Percentiles rank a stretch among this genome's conserved stretches.
phyloP scores from a whole-genome alignment of 2,329 filamentous ascomycete genomes.

The Pseudocercospora cruenta region DNA sequence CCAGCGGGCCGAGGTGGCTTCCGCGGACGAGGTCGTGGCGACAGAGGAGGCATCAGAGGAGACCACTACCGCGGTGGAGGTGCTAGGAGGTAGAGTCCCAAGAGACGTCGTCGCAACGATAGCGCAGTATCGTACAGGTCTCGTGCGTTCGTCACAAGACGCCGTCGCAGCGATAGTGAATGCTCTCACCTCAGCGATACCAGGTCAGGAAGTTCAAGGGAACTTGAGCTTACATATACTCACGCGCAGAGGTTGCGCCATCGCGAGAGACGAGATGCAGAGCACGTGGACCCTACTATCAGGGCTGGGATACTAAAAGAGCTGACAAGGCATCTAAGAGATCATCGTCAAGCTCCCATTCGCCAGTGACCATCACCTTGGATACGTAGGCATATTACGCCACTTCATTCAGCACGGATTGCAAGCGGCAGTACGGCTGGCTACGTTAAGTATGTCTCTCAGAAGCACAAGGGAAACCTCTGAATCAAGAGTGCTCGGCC shows the following conservation, averaged over 20 bases:
- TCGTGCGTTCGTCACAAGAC: not conserved
- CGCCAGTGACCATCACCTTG: not conserved
- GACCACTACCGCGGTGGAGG: slow-evolving; percentile 26
- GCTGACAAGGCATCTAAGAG: not conserved
- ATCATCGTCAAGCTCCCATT: not conserved
- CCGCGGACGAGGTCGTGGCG: slow-evolving; percentile 22
- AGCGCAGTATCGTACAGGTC: not conserved
- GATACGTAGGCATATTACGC: not conserved
- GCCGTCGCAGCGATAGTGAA: not conserved
- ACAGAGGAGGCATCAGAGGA: slow-evolving; percentile 27
- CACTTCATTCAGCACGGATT: not conserved
- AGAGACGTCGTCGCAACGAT: not conserved
- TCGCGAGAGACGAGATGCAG: not conserved
- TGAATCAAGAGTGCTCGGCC: not conserved
- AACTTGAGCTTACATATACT: not conserved
- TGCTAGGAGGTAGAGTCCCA: slow-evolving; percentile 3
- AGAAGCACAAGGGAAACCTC: not conserved
- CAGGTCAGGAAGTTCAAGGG: not conserved
- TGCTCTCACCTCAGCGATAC: not conserved
- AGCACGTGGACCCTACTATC: not conserved
- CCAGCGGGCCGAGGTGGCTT: slow-evolving; percentile 21
- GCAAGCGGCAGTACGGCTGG: not conserved
- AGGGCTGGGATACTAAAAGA: not conserved
- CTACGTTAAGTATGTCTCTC: not conserved
- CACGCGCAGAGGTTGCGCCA: not conserved